Percentiles rank a stretch among this genome's conserved stretches.
phyloP scores from a whole-genome alignment of 2,329 filamentous ascomycete species.

The Verticillium zaregamsianum region DNA sequence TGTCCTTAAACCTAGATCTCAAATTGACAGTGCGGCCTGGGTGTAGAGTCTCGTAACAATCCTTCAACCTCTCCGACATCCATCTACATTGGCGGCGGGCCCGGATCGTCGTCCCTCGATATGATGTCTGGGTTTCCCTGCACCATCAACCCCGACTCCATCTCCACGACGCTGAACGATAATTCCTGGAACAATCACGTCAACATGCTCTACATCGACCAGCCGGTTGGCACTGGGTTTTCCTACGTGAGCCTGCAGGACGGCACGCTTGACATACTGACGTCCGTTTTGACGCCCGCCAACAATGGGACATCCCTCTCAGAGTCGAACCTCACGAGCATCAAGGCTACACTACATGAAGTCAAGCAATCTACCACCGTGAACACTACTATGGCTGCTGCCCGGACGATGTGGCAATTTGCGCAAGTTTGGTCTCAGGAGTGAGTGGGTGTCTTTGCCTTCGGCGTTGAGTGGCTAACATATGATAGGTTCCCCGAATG shows the following conservation, averaged over 20 bases:
- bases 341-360: slow-evolving; percentile 40
- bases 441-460: neutral
- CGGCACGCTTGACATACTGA: slow-evolving; percentile 15
- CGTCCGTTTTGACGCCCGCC: slow-evolving; percentile 15
- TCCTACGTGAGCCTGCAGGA: slow-evolving; percentile 20
- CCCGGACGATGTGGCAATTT: slow-evolving; percentile 21
- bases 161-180: slow-evolving; percentile 47
- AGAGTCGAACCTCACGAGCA: slow-evolving; percentile 44
- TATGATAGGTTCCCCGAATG: slow-evolving; percentile 51
- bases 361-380: slow-evolving; percentile 37
- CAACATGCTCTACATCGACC: slow-evolving; percentile 68
- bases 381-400: slow-evolving; percentile 42
- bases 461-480: neutral
- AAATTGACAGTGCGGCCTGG: too few relatives aligned
- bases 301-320: slow-evolving; percentile 21
- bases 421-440: slow-evolving; percentile 51
- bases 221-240: slow-evolving; percentile 40
- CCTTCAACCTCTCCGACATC: slow-evolving; percentile 50
- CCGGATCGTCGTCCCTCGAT: slow-evolving; percentile 54
- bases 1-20: too few relatives aligned
- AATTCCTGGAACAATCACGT: slow-evolving; percentile 60
- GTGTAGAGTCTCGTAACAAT: slow-evolving; percentile 43
- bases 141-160: slow-evolving; percentile 43
- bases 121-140: slow-evolving; percentile 49
- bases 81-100: slow-evolving; percentile 60